Evolutionary conservation across 345 rosid species (phyloP).

Genomic region (Bretschneidera sinensis): DNA sequence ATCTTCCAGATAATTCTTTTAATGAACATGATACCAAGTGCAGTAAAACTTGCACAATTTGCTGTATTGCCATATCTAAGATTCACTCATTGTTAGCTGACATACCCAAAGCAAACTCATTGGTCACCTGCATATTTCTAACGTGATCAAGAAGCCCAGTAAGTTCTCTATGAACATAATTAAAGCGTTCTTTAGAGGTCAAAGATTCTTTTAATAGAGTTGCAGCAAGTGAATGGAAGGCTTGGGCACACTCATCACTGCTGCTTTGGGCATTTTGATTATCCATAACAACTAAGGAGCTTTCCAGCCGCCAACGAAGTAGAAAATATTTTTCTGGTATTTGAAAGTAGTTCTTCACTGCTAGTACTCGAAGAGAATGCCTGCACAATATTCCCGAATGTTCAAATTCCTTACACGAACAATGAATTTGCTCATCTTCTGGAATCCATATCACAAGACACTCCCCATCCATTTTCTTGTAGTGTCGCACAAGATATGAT

Average conservation of each 20-base stretch:
- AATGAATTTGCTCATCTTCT: conserved; percentile 71
- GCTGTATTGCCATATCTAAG: conserved; percentile 15
- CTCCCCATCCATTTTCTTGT: conserved; percentile 80
- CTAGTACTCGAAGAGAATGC: conserved; percentile 69
- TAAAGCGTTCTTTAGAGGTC: conserved; percentile 52
- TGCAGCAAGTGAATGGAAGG: conserved; percentile 62
- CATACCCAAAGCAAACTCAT: not conserved
- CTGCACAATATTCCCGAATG: conserved; percentile 77
- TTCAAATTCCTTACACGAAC: conserved; percentile 94
- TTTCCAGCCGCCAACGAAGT: conserved; percentile 66
- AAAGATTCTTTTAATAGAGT: conserved; percentile 65
- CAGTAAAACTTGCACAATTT: not conserved
- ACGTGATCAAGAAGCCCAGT: conserved; percentile 49
- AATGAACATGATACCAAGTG: conserved; percentile 5
- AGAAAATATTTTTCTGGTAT: conserved; percentile 80
- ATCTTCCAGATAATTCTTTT: conserved; percentile 10
- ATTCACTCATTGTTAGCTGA: conserved; percentile 22
- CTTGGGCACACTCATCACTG: conserved; percentile 53
- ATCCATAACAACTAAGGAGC: conserved; percentile 34
- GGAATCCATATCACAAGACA: conserved; percentile 64
- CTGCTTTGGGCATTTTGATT: conserved; percentile 39
- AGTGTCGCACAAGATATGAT: conserved; percentile 67
- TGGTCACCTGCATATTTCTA: conserved; percentile 35
- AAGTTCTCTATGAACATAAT: conserved; percentile 57
- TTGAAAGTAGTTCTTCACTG: conserved; percentile 67